phyloP scores from a whole-genome alignment of 352 stramenopile species.

The Phytophthora macrochlamydospora region DNA sequence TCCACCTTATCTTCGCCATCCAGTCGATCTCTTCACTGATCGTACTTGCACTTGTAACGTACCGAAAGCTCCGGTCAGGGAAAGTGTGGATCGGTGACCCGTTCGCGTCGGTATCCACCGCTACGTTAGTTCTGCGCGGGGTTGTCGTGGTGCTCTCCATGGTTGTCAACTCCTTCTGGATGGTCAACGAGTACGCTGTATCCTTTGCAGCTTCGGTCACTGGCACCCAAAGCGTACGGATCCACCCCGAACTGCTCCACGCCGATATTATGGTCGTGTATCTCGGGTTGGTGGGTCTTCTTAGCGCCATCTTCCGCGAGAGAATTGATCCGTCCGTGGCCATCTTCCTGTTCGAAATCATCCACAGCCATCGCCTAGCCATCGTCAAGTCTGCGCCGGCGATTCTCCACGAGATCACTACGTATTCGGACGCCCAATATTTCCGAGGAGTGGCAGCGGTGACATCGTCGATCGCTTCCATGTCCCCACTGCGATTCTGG shows the following conservation, averaged over 20 bases:
- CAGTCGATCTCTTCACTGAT: constrained; percentile 36
- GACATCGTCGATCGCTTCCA: background rate
- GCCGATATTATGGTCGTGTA: constrained; percentile 40
- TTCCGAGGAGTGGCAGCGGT: constrained; percentile 11
- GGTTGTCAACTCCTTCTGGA: constrained; percentile 44
- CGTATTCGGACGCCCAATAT: constrained; percentile 25
- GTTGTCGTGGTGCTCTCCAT: constrained; percentile 34
- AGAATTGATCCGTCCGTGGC: constrained; percentile 30
- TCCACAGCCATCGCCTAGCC: constrained; percentile 13
- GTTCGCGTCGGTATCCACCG: constrained; percentile 42
- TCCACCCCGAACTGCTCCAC: constrained; percentile 36
- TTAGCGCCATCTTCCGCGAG: constrained; percentile 25
- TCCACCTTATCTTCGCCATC: constrained; percentile 40
- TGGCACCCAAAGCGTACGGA: constrained; percentile 22
- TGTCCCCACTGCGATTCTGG: constrained; percentile 31
- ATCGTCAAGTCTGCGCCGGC: background rate
- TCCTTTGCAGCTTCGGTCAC: constrained; percentile 16
- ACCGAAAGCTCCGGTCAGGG: constrained; percentile 26
- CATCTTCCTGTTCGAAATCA: constrained; percentile 36
- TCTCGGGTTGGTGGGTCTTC: constrained; percentile 24
- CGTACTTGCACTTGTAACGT: constrained; percentile 32
- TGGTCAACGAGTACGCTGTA: constrained; percentile 38
- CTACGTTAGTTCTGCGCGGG: constrained; percentile 23
- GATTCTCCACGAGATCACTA: constrained; percentile 21
- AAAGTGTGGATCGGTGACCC: constrained; percentile 52